A percentile compares a stretch with the other conserved stretches of the same genome.
phyloP scores from a whole-genome alignment of 371 early-diverging fungal species.

The Neoconidiobolus thromboides region DNA sequence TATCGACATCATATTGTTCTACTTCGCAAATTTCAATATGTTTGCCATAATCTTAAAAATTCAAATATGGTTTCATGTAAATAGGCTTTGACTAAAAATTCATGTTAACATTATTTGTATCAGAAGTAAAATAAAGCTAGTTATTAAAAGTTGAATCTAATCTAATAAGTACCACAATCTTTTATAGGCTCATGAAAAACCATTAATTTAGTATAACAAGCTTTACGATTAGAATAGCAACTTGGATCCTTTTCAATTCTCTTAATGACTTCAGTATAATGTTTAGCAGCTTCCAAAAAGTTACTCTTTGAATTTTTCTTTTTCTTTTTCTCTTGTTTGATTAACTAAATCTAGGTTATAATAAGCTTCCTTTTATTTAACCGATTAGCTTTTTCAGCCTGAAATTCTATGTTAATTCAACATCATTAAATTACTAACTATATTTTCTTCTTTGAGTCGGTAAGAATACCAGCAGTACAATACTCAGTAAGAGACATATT shows the following conservation, averaged over 20 bases:
- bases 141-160: constrained; percentile 69
- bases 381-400: constrained; percentile 60
- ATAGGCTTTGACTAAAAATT: constrained; percentile 64
- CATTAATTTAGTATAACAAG: constrained; percentile 87
- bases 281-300: constrained; percentile 78
- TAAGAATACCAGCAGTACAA: constrained; percentile 80
- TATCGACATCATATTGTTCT: constrained; percentile 54
- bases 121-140: neutral
- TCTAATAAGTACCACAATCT: constrained; percentile 77
- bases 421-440: neutral
- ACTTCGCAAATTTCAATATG: constrained; percentile 73
- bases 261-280: constrained; percentile 93
- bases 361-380: constrained; percentile 68
- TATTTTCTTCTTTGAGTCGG: constrained; percentile 54
- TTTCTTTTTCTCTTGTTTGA: constrained; percentile 84
- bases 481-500: constrained; percentile 89
- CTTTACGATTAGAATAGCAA: constrained; percentile 90
- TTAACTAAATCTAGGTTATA: constrained; percentile 62
- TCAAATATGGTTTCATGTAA: constrained; percentile 87
- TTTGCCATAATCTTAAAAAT: constrained; percentile 64
- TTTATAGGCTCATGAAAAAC: constrained; percentile 85
- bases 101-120: neutral
- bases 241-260: constrained; percentile 80
- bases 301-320: constrained; percentile 80
- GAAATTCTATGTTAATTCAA: neutral